These are phyloP conservation scores for Neoboletus magnificus DNA, from an alignment of 768 basidiomycete species.

Conservation along the genomic window DNA sequence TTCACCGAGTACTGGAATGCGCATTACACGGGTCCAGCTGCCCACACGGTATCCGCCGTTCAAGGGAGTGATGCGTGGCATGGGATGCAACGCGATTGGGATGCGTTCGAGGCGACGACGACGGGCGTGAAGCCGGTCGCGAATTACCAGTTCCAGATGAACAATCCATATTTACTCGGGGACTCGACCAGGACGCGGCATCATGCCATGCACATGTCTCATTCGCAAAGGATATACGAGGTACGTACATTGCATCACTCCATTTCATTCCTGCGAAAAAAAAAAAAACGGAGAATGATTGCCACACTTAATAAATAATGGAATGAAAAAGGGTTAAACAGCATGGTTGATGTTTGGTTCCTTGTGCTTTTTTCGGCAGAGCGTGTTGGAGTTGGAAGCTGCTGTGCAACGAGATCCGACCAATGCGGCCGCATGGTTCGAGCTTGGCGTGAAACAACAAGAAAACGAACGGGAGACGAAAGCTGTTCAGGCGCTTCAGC, in stretches of 20 bases:
- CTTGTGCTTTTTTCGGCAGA: conserved; percentile 44
- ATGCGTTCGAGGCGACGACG: conserved; percentile 71
- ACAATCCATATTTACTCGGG: conserved; percentile 75
- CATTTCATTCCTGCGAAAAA: conserved; percentile 8
- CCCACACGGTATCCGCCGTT: conserved; percentile 16
- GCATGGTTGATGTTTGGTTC: conserved; percentile 14
- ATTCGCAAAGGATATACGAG: conserved; percentile 34
- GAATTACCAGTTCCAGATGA: conserved; percentile 68
- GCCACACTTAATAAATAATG: not conserved
- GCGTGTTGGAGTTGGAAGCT: conserved; percentile 86
- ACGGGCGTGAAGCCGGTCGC: conserved; percentile 55
- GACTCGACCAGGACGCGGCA: conserved; percentile 52
- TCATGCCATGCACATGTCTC: conserved; percentile 36
- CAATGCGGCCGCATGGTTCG: conserved; percentile 79
- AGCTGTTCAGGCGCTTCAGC: conserved; percentile 80
- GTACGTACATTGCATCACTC: conserved; percentile 31
- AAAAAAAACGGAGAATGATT: conserved; percentile 6
- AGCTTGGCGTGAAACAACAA: conserved; percentile 94
- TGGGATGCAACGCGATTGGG: conserved; percentile 73
- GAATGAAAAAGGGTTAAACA: not conserved
- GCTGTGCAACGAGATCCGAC: conserved; percentile 73
- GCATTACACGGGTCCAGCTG: conserved; percentile 28
- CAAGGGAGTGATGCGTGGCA: conserved; percentile 49
- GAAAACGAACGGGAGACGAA: conserved; percentile 94
- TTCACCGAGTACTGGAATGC: conserved; percentile 59